A percentile compares a stretch with the other conserved stretches of the same genome.
Conservation (phyloP, 176 grass and related monocot species). For the Areca catechu region DNA sequence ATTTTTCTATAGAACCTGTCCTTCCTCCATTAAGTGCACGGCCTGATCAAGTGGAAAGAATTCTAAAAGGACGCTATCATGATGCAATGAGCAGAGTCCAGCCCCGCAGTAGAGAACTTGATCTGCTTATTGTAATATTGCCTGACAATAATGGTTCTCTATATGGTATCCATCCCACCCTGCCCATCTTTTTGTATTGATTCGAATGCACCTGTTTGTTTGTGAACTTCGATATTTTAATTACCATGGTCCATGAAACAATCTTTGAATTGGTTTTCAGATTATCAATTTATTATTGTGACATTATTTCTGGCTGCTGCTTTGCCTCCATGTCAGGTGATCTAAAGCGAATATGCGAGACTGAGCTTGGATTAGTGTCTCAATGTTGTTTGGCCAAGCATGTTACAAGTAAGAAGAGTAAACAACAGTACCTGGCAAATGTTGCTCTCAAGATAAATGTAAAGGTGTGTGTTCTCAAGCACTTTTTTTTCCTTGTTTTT, state of each 20-base stretch:
- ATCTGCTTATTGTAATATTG: constrained; percentile 20
- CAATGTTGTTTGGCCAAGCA: constrained; percentile 18
- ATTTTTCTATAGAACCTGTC: constrained; percentile 2
- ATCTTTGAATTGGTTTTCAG: too few relatives aligned
- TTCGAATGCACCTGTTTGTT: too few relatives aligned
- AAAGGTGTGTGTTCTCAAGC: neutral
- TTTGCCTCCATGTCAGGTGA: constrained; percentile 1
- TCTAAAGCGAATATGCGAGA: constrained; percentile 17
- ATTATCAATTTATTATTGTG: too few relatives aligned
- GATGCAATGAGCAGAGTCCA: constrained; percentile 9
- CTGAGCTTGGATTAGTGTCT: constrained; percentile 13
- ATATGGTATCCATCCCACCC: constrained; percentile 2
- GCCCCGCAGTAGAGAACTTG: neutral
- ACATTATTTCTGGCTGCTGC: too few relatives aligned
- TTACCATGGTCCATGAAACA: too few relatives aligned
- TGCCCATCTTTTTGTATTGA: too few relatives aligned
- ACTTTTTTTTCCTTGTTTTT: neutral
- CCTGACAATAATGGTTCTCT: constrained; percentile 20
- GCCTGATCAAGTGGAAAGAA: constrained; percentile 5
- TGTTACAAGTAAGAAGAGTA: constrained; percentile 9
- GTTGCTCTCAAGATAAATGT: constrained; percentile 20
- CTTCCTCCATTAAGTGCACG: constrained; percentile 1
- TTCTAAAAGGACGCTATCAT: neutral
- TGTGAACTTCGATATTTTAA: too few relatives aligned
- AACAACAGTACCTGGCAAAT: constrained; percentile 11